phyloP scores from a whole-genome alignment of 345 rosid species.

The Citrus sinensis region DNA sequence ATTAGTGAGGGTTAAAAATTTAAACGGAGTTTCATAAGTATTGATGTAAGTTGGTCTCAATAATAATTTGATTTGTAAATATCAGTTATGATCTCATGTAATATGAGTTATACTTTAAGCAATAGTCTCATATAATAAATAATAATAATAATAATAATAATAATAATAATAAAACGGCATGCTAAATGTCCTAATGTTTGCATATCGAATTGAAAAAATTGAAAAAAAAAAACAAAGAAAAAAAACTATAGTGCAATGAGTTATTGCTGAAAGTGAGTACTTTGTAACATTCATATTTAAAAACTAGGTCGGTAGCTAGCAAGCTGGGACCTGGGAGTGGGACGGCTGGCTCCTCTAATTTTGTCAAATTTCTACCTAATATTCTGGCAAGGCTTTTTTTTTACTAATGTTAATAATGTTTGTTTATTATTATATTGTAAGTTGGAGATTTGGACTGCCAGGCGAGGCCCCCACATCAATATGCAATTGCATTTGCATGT shows the following conservation, averaged over 20 bases:
- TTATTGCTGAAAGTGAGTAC: background rate
- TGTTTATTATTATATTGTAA: background rate
- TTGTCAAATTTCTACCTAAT: background rate
- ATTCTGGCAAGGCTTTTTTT: background rate
- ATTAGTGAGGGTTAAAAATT: too few relatives aligned
- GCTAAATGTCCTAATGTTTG: background rate
- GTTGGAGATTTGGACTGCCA: background rate
- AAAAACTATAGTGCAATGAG: background rate
- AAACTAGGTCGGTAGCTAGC: background rate
- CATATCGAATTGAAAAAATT: background rate
- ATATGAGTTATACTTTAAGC: too few relatives aligned
- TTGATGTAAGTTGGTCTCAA: accelerated
- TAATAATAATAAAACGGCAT: background rate
- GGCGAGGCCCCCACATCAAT: background rate
- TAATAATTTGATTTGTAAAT: too few relatives aligned
- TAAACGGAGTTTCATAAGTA: accelerated
- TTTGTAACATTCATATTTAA: background rate
- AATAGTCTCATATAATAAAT: too few relatives aligned
- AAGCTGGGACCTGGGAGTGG: background rate
- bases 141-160: too few relatives aligned
- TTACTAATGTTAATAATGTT: too few relatives aligned
- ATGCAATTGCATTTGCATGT: background rate
- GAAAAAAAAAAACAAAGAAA: too few relatives aligned
- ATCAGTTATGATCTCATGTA: too few relatives aligned
- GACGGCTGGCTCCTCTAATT: background rate